phyloP scores from a whole-genome alignment of 805 yeast species.

The Diddensiella transvaalensis region DNA sequence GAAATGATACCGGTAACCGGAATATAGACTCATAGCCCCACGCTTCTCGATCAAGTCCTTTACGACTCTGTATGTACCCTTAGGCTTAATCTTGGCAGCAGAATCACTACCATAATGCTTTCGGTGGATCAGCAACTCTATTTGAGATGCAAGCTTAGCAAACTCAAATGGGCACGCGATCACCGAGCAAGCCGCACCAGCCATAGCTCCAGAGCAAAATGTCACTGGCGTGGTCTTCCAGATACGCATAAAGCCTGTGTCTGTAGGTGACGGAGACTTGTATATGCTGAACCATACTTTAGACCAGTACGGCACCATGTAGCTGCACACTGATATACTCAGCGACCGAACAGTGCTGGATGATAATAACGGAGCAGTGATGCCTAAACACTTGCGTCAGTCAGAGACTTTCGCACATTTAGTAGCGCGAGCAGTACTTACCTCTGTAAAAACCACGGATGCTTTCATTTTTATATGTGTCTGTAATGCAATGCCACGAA shows the following conservation, averaged over 20 bases:
- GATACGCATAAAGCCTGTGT: slow-evolving; percentile 8
- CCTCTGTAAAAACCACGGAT: slow-evolving; percentile 71
- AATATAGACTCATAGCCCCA: slow-evolving; percentile 63
- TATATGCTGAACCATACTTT: slow-evolving; percentile 19
- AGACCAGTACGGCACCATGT: slow-evolving; percentile 40
- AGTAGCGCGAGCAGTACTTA: no score
- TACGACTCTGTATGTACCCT: slow-evolving; percentile 43
- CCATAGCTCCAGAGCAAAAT: slow-evolving; percentile 52
- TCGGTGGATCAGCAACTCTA: slow-evolving; percentile 44
- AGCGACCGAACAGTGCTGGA: slow-evolving; percentile 59
- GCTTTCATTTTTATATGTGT: slow-evolving; percentile 62
- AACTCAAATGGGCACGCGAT: slow-evolving; percentile 83
- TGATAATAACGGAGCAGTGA: slow-evolving; percentile 67
- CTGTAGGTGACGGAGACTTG: slow-evolving; percentile 12
- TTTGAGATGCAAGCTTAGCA: slow-evolving; percentile 76
- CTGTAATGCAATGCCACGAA: slow-evolving; percentile 52
- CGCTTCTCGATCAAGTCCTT: slow-evolving; percentile 53
- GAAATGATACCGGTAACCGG: slow-evolving; percentile 68
- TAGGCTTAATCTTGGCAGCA: slow-evolving; percentile 21
- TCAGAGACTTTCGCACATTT: no score
- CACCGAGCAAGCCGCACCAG: slow-evolving; percentile 52
- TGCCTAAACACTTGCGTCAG: slow-evolving; percentile 6
- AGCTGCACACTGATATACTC: slow-evolving; percentile 61
- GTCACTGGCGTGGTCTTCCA: slow-evolving; percentile 23
- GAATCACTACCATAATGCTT: slow-evolving; percentile 19